Evolutionary conservation across 805 yeast species (phyloP).

Genomic region (Metschnikowia lunata): DNA sequence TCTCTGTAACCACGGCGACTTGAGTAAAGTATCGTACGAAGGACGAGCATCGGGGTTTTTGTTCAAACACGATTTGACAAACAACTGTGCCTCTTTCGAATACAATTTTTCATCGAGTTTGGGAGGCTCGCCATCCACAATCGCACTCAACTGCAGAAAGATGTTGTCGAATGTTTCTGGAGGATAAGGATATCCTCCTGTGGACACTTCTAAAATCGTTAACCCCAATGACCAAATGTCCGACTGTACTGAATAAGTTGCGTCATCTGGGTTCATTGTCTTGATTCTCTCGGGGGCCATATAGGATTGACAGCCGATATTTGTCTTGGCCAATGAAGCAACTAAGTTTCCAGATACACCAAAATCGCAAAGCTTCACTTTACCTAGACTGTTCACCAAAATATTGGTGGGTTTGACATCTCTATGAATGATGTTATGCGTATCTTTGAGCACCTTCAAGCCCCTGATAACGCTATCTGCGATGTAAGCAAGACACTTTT

Average conservation of each 20-base stretch:
- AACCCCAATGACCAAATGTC: conserved; percentile 95
- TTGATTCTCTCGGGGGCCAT: conserved; percentile 98
- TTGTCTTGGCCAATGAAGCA: conserved; percentile 90
- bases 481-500: conserved; percentile 72
- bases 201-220: conserved; percentile 80
- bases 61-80: conserved; percentile 71
- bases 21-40: conserved; percentile 64
- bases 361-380: conserved; percentile 88
- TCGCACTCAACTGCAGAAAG: conserved; percentile 89
- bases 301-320: conserved; percentile 95
- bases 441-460: conserved; percentile 77
- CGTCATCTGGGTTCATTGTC: conserved; percentile 65
- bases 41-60: conserved; percentile 83
- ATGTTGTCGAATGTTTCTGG: conserved; percentile 88
- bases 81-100: conserved; percentile 73
- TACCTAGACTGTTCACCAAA: conserved; percentile 75
- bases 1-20: conserved; percentile 78
- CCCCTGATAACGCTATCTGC: conserved; percentile 80
- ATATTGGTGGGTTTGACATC: conserved; percentile 97
- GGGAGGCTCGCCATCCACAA: conserved; percentile 49
- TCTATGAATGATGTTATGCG: conserved; percentile 88
- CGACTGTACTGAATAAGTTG: conserved; percentile 85
- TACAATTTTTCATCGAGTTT: conserved; percentile 32
- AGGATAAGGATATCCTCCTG: conserved; percentile 94
- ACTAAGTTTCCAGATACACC: conserved; percentile 95